Base-by-base conservation (phyloP, 106 monocot species). In the Dactylorhiza incarnata region DNA sequence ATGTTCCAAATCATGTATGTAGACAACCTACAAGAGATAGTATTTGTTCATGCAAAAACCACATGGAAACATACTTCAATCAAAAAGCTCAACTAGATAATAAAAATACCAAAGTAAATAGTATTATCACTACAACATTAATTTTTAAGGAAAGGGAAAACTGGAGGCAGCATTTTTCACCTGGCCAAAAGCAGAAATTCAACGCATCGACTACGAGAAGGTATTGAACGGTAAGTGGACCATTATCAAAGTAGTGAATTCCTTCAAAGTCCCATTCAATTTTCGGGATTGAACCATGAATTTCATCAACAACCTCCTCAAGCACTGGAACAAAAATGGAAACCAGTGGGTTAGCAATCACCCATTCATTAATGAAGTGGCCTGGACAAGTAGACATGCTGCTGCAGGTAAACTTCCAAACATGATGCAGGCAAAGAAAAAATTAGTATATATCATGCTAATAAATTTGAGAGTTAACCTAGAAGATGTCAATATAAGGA, bases 151-250 rank as follows among this genome's bases (percentile, higher is more conserved):
- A 2, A 19, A 45, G 45, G 45, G 5, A 46, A 69, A 69, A 9
- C 44, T 45, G 16, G 0, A 17, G 43, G 6, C 45, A 43, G 45
- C 17, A 19, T 20, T 13, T 17, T 10, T 61, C 79, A 94, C 97
- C 97, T 83, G 97, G 97, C 97, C 97, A 99, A 76, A 99, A 99
- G 61, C 97, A 99, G 73, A 99, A 99, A 80, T 99, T 99, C 11
- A 94, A 67, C 12, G 97, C 90, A 84, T 99, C 97, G 82, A 99
- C 46, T 72, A 99, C 97, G 63, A 99, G 82, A 14, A 99, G 75
- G 56, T 99, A 99, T 66, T 99, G 97, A 77, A 99, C 94, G 45
- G 97, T 99, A 76, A 99, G 89, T 10, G 94, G 94, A 6, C 97
- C 97, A 82, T 91, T 83, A 73, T 99, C 97, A 80, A 91, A 99